Base-by-base conservation (phyloP, 352 stramenopile genomes). In the Phytophthora podocarpi region DNA sequence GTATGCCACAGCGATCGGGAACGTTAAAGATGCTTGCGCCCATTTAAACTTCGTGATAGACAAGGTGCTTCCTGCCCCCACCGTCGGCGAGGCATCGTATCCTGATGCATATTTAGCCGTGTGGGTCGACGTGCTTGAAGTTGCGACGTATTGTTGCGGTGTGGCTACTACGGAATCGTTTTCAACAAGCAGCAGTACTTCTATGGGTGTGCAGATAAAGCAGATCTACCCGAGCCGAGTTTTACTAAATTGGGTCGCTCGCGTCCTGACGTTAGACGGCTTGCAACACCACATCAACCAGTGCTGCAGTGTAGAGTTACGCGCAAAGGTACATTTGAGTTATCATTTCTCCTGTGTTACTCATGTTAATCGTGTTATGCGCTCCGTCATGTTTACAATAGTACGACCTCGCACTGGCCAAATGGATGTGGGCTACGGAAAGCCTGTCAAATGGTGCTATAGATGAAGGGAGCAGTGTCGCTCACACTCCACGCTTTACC, bases 371-470 rank as follows among this genome's bases (percentile, higher is more conserved):
- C 7, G n/a, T 31, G 50, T 46, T 20, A 15, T 35, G 21, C 4
- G 6, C n/a, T 58, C 23, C 9, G 2, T 41, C 34, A 11, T 48
- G 24, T 50, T 40, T 21, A 2, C 10, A 16, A 37, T 54, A 94
- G 85, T 92, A 89, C 46, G 71, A 94, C 28, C 58, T 92, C 4
- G 72, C 71, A 1, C 49, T 92, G 10, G 81, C 67, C 31, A 94
- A 89, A 69, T 94, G 79, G 81, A 57, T 92, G 37, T 94, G 85
- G 85, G 85, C 73, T 12, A 87, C 81, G 4, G 60, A 82, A 48
- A 67, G 73, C 7, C 18, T 66, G 16, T 46, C 66, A 46, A 41
- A 49, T 35, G 31, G n/a, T 18, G 11, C 8, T 15, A 7, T 34
- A 21, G 37, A 27, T 15, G 31, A 50, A 32, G 41, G 42, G 20